These are phyloP conservation scores for Colletotrichum sp. DNA, from an alignment of 2,329 filamentous ascomycete genomes.

Conservation along the genomic window DNA sequence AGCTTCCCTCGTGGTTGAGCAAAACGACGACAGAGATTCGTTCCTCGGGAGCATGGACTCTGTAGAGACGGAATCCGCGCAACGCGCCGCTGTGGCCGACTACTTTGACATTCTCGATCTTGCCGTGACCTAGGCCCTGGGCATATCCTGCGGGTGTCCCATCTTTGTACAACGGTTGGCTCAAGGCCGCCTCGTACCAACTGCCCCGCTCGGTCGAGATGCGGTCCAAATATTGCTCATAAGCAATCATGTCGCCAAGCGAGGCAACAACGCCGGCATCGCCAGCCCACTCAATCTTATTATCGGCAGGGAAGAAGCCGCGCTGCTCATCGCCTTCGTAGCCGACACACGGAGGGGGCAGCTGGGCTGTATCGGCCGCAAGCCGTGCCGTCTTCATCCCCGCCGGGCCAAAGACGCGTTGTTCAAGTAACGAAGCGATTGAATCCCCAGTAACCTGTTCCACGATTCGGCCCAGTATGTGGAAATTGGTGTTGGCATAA, in stretches of 20 bases:
- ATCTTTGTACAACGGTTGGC: conserved; percentile 26
- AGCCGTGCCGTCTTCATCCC: conserved; percentile 44
- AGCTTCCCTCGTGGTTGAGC: conserved; percentile 41
- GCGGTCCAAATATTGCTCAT: conserved; percentile 42
- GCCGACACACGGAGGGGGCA: conserved; percentile 44
- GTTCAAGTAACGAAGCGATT: conserved; percentile 36
- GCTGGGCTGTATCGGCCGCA: conserved; percentile 36
- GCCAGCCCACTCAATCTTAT: conserved; percentile 49
- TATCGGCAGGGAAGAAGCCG: conserved; percentile 39
- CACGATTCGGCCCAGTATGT: conserved; percentile 38
- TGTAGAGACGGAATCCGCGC: conserved; percentile 40
- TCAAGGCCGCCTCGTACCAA: conserved; percentile 32
- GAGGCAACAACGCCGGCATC: conserved; percentile 48
- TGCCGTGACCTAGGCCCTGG: conserved; percentile 34
- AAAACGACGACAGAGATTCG: conserved; percentile 41
- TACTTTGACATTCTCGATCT: conserved; percentile 27
- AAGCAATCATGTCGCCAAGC: conserved; percentile 49
- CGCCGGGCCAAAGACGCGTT: conserved; percentile 43
- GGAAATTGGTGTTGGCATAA: conserved; percentile 49
- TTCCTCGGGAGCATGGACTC: conserved; percentile 36
- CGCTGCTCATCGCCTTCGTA: conserved; percentile 43
- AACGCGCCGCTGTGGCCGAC: conserved; percentile 46
- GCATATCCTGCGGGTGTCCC: conserved; percentile 38
- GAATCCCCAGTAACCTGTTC: conserved; percentile 39
- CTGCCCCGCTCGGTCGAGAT: conserved; percentile 32